Evolutionary conservation across 495 filamentous ascomycete genomes (phyloP).

Genomic region (Xylaria cubensis): DNA sequence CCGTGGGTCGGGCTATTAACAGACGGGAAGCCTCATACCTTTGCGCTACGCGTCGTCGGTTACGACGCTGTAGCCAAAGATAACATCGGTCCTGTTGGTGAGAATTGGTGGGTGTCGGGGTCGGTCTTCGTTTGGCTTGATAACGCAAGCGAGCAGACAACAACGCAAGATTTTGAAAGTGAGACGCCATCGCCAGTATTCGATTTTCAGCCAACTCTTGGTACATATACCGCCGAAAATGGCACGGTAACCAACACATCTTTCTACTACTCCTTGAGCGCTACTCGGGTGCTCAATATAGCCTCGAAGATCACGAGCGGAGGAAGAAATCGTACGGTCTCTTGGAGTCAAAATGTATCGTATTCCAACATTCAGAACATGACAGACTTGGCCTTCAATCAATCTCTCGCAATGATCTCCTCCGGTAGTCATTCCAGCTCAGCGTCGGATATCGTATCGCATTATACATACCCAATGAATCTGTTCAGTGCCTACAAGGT

Average conservation of each 20-base stretch:
- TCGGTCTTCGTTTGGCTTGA: conserved; percentile 81
- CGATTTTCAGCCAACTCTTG: conserved; percentile 45
- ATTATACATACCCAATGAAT: conserved; percentile 44
- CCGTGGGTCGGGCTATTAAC: conserved; percentile 75
- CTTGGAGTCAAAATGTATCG: conserved; percentile 69
- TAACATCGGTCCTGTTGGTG: conserved; percentile 59
- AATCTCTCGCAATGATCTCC: conserved; percentile 67
- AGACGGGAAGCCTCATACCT: conserved; percentile 68
- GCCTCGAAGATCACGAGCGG: conserved; percentile 58
- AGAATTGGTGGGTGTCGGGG: conserved; percentile 82
- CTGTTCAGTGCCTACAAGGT: conserved; percentile 40
- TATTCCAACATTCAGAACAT: conserved; percentile 67
- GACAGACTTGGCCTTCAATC: conserved; percentile 63
- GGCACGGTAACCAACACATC: conserved; percentile 65
- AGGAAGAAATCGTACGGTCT: conserved; percentile 37
- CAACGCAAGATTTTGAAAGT: conserved; percentile 42
- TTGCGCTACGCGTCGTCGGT: conserved; percentile 74
- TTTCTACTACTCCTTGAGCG: conserved; percentile 64
- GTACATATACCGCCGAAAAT: conserved; percentile 48
- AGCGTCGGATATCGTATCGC: conserved; percentile 38
- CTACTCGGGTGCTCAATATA: conserved; percentile 62
- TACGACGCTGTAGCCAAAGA: conserved; percentile 57
- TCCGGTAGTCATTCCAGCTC: conserved; percentile 62
- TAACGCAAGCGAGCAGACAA: conserved; percentile 55
- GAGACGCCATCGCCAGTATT: conserved; percentile 39